These are phyloP conservation scores for Scheffersomyces lignosus DNA, from an alignment of 805 yeast genomes.

Conservation along the genomic window DNA sequence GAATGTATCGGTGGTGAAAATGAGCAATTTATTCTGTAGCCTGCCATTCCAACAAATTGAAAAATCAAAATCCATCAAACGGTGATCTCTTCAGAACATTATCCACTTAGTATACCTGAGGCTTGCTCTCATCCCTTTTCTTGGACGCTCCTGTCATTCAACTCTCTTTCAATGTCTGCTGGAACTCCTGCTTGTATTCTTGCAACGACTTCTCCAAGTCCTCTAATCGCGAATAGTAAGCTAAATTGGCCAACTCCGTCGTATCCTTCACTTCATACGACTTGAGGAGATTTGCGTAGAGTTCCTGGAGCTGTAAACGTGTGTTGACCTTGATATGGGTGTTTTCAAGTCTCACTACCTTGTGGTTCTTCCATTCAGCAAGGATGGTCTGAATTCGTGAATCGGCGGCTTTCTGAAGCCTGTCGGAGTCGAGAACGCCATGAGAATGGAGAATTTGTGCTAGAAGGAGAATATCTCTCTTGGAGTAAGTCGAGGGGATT, in stretches of 20 bases:
- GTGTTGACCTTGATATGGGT: constrained; percentile 17
- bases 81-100: background rate
- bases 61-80: constrained; percentile 1
- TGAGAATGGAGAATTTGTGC: constrained; percentile 39
- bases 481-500: constrained; percentile 14
- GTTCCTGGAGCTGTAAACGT: constrained; percentile 15
- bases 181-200: constrained; percentile 24
- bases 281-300: constrained; percentile 30
- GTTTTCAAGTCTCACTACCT: constrained; percentile 26
- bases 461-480: constrained; percentile 35
- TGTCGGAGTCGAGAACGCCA: constrained; percentile 26
- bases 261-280: constrained; percentile 25
- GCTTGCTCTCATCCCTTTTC: no score
- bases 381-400: constrained; percentile 21
- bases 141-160: no score
- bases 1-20: no score
- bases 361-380: constrained; percentile 31
- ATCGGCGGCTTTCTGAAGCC: constrained; percentile 11
- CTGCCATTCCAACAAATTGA: no score
- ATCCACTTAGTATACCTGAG: background rate
- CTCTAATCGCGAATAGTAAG: constrained; percentile 30
- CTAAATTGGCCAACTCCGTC: constrained; percentile 39
- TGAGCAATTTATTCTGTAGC: no score
- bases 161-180: constrained; percentile 7
- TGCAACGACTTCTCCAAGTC: constrained; percentile 31